These are phyloP conservation scores for Volvox carteri DNA, from an alignment of 163 green algal species.

Conservation along the genomic window DNA sequence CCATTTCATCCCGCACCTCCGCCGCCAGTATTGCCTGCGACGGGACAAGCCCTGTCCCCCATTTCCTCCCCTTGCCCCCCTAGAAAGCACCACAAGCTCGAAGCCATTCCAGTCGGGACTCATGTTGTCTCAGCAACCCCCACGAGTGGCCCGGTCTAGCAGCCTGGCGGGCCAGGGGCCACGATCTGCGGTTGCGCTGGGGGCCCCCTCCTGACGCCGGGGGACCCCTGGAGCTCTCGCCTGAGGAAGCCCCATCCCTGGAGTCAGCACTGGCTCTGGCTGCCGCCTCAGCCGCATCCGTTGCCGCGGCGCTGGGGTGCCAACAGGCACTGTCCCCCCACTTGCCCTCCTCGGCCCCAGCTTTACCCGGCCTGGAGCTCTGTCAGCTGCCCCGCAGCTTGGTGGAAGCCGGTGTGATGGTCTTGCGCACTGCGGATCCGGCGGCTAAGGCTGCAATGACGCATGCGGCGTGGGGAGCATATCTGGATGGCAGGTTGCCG, in stretches of 20 bases:
- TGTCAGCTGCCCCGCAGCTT: slow-evolving; percentile 51
- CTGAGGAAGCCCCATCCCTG: neutral
- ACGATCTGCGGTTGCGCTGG: slow-evolving; percentile 68
- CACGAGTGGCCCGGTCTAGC: slow-evolving; percentile 74
- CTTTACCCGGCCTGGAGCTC: neutral
- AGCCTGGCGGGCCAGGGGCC: slow-evolving; percentile 64
- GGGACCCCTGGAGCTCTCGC: neutral
- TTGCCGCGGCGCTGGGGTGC: neutral
- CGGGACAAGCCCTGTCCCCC: neutral
- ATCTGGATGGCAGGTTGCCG: slow-evolving; percentile 59
- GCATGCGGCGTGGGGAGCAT: slow-evolving; percentile 76
- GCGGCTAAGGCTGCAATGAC: slow-evolving; percentile 79
- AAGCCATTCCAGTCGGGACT: neutral
- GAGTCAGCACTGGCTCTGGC: slow-evolving; percentile 13
- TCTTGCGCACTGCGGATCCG: slow-evolving; percentile 78
- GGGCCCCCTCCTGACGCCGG: slow-evolving; percentile 35
- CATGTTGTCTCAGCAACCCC: too few relatives aligned
- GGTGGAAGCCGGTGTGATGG: slow-evolving; percentile 56
- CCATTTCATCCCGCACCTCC: neutral
- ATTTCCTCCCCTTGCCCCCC: neutral
- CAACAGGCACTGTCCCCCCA: neutral
- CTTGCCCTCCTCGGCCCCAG: neutral
- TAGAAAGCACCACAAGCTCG: neutral
- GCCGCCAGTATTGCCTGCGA: neutral
- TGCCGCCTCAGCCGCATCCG: neutral